Conservation (phyloP, 176 grass and related monocot genomes). For the Rhynchospora tenuis region DNA sequence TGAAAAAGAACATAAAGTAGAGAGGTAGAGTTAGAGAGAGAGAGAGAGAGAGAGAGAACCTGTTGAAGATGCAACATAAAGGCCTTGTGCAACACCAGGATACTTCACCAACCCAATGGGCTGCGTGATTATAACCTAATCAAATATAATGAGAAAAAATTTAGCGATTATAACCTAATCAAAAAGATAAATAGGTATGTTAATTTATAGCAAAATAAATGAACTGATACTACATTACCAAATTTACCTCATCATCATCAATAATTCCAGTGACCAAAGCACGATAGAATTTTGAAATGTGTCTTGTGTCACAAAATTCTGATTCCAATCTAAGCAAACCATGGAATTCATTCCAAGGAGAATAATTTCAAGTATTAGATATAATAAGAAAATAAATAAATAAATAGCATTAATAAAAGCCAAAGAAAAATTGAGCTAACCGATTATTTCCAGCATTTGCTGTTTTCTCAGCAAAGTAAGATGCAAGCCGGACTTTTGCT, state of each 20-base stretch:
- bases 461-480: conserved; percentile 80
- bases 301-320: conserved; percentile 36
- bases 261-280: conserved; percentile 61
- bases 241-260: conserved; percentile 67
- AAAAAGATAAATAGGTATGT: neutral
- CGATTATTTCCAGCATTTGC: conserved; percentile 40
- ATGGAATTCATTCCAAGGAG: conserved; percentile 13
- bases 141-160: conserved; percentile 23
- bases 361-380: conserved; percentile 2
- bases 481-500: conserved; percentile 67
- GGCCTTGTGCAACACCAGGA: conserved; percentile 68
- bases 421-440: conserved; percentile 24
- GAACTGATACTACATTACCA: neutral
- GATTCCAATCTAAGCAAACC: conserved; percentile 39
- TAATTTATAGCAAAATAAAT: neutral
- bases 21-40: neutral
- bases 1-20: neutral
- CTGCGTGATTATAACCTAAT: conserved; percentile 64
- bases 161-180: neutral
- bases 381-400: neutral
- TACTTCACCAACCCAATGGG: conserved; percentile 80
- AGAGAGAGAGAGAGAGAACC: conserved; percentile 32
- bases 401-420: neutral
- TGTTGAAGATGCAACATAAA: conserved; percentile 76
- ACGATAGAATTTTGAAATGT: conserved; percentile 93